Conservation (phyloP, 2,329 filamentous ascomycete genomes). For the Stagonosporopsis cucurbitacearum region DNA sequence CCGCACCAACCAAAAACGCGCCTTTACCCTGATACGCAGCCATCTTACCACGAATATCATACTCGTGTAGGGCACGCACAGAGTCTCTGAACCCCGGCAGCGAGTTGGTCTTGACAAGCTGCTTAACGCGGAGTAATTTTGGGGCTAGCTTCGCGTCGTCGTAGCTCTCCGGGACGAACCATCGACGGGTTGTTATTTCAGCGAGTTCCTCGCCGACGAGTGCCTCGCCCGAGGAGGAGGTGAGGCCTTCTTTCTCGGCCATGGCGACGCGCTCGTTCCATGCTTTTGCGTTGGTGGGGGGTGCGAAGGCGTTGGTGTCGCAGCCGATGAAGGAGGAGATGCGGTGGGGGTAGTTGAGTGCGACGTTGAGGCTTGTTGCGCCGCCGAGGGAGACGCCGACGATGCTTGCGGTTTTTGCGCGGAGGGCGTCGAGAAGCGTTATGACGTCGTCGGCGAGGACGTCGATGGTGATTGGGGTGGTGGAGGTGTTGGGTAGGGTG, state of each 20-base stretch:
- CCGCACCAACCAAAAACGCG: slow-evolving; percentile 73
- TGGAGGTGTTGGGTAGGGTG: slow-evolving; percentile 50
- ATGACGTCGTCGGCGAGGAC: slow-evolving; percentile 72
- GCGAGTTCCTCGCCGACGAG: slow-evolving; percentile 71
- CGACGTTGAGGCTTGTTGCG: slow-evolving; percentile 76
- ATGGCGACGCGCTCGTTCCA: slow-evolving; percentile 79
- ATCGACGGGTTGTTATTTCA: slow-evolving; percentile 72
- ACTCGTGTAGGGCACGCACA: slow-evolving; percentile 74
- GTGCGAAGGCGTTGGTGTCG: slow-evolving; percentile 78
- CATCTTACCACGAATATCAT: slow-evolving; percentile 68
- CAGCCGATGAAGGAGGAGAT: slow-evolving; percentile 71
- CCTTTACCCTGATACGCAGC: slow-evolving; percentile 63
- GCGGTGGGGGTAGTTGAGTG: slow-evolving; percentile 68
- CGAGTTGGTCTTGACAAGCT: slow-evolving; percentile 73
- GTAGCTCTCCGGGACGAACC: slow-evolving; percentile 72
- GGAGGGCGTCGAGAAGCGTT: slow-evolving; percentile 70
- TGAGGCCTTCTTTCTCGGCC: slow-evolving; percentile 62
- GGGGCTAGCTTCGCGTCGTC: slow-evolving; percentile 57
- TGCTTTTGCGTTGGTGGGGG: slow-evolving; percentile 74
- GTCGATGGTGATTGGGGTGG: slow-evolving; percentile 62
- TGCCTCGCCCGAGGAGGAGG: slow-evolving; percentile 50
- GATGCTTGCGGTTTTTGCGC: slow-evolving; percentile 69
- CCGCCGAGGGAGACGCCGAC: slow-evolving; percentile 84
- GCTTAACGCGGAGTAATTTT: slow-evolving; percentile 65
- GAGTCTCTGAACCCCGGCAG: slow-evolving; percentile 72